These are phyloP conservation scores for Crithidia brevicula DNA, from an alignment of 208 protist genomes.

Conservation along the genomic window DNA sequence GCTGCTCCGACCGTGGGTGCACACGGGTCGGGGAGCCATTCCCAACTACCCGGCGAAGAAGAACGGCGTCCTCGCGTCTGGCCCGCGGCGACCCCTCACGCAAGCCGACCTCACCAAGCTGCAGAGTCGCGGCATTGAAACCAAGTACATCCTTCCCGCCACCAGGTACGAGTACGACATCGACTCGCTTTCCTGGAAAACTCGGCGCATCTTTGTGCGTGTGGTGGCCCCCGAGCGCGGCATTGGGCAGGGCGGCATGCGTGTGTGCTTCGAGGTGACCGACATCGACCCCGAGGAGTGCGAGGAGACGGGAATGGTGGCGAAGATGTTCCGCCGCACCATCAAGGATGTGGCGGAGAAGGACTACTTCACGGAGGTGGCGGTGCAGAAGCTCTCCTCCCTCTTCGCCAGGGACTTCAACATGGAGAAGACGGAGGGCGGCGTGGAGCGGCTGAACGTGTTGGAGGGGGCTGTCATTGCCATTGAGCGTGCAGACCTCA, in stretches of 20 bases:
- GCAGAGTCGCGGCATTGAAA: slow-evolving; percentile 19
- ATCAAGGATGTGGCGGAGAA: slow-evolving; percentile 66
- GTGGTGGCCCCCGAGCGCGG: slow-evolving; percentile 45
- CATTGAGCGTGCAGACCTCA: slow-evolving; percentile 47
- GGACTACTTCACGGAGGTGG: slow-evolving; percentile 78
- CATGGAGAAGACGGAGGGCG: slow-evolving; percentile 26
- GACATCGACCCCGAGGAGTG: slow-evolving; percentile 54
- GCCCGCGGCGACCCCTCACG: slow-evolving; percentile 13
- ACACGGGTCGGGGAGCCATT: slow-evolving; percentile 11
- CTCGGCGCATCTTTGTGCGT: slow-evolving; percentile 40
- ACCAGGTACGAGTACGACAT: slow-evolving; percentile 63
- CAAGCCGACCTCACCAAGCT: slow-evolving; percentile 11
- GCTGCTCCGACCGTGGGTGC: slow-evolving; percentile 27
- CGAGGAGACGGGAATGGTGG: slow-evolving; percentile 48
- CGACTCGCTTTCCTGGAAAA: slow-evolving; percentile 39
- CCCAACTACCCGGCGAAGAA: slow-evolving; percentile 17
- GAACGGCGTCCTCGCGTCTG: slow-evolving; percentile 20
- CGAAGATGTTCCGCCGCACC: slow-evolving; percentile 74
- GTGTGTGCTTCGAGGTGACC: slow-evolving; percentile 73
- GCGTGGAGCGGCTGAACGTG: slow-evolving; percentile 37
- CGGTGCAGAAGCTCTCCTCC: slow-evolving; percentile 62
- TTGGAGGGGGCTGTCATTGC: slow-evolving; percentile 46
- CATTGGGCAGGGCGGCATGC: slow-evolving; percentile 73
- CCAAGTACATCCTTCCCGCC: slow-evolving; percentile 41
- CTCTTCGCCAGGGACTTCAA: slow-evolving; percentile 71